Evolutionary conservation across 163 green algal genomes (phyloP).

Genomic region (Scenedesmus sp.): DNA sequence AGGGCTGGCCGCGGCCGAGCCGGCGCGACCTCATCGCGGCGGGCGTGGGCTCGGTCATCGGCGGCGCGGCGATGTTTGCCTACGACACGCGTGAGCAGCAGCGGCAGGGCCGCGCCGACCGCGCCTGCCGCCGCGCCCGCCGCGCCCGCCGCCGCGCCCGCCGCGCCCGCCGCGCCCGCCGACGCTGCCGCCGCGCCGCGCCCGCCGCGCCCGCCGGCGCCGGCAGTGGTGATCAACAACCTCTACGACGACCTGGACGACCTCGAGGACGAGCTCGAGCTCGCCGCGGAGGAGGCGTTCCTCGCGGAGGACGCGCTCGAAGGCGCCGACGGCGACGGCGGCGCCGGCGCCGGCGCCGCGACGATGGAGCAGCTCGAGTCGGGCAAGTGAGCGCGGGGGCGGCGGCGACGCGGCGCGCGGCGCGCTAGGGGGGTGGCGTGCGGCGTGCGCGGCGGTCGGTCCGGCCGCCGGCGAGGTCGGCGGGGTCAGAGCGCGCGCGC

Average conservation of each 20-base stretch:
- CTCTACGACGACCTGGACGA: conserved; percentile 67
- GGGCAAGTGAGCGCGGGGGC: background rate
- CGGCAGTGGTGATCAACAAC: conserved; percentile 58
- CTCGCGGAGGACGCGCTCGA: conserved; percentile 37
- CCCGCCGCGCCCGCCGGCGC: background rate
- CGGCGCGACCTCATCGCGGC: conserved; percentile 63
- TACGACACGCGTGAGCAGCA: conserved; percentile 65
- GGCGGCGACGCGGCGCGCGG: too few species aligned
- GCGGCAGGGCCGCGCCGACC: background rate
- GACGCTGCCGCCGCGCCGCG: background rate
- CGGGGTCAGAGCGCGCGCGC: too few species aligned
- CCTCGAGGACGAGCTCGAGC: conserved; percentile 62
- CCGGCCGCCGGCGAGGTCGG: too few species aligned
- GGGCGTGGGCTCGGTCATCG: conserved; percentile 62
- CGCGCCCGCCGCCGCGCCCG: background rate
- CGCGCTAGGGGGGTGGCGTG: too few species aligned
- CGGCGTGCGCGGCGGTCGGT: too few species aligned
- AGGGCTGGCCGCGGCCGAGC: conserved; percentile 53
- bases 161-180: too few species aligned
- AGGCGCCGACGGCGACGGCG: conserved; percentile 10
- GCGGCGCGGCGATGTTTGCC: conserved; percentile 65
- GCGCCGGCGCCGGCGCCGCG: background rate
- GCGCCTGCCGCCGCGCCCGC: background rate
- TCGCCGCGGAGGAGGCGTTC: conserved; percentile 55
- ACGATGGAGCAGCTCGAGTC: conserved; percentile 45